Base-by-base conservation (phyloP, 495 filamentous ascomycete species). In the Aspergillus baeticus region DNA sequence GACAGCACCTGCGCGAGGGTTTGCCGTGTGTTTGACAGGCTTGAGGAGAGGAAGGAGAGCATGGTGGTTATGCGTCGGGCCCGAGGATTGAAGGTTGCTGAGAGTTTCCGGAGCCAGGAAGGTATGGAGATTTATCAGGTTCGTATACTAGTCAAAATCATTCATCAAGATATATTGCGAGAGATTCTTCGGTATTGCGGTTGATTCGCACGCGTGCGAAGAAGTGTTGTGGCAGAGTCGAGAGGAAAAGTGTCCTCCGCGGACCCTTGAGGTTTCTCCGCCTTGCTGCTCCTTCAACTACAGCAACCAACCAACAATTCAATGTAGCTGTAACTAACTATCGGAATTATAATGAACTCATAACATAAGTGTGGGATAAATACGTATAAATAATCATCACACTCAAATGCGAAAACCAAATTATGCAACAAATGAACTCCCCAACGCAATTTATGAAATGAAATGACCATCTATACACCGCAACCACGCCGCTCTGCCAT, bases 1-100 rank as follows among this genome's bases (percentile, higher is more conserved):
- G 96, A 97, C 65, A 99, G 85, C 58, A 92, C 70, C 76, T 98
- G 95, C n/a, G 87, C 81, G 59, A 91, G 83, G 33, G 89, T 82
- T 62, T 94, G 91, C 63, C 93, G 90, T 50, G 91, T 87, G 65
- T 91, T 89, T 59, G 76, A 71, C 51, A 93, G 73, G 46, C 65
- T 74, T 34, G 69, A 69, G 57, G 75, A 72, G 33, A 96, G 77
- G 33, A 79, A 74, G 50, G 88, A 90, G 54, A 95, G 67, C 92
- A 96, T 96, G 47, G 62, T n/a, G 42, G 34, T 15, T 21, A 26
- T 44, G 51, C 36, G 39, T n/a, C 20, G 23, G 33, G 21, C n/a
- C n/a, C 35, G 21, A 31, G 38, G 17, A 39, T 18, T 15, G 49
- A 50, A 47, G 41, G 56, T 44, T 58, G 68, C 58, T 63, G 68